phyloP scores from a whole-genome alignment of 371 early-diverging fungal species.

The Mortierella sp. region DNA sequence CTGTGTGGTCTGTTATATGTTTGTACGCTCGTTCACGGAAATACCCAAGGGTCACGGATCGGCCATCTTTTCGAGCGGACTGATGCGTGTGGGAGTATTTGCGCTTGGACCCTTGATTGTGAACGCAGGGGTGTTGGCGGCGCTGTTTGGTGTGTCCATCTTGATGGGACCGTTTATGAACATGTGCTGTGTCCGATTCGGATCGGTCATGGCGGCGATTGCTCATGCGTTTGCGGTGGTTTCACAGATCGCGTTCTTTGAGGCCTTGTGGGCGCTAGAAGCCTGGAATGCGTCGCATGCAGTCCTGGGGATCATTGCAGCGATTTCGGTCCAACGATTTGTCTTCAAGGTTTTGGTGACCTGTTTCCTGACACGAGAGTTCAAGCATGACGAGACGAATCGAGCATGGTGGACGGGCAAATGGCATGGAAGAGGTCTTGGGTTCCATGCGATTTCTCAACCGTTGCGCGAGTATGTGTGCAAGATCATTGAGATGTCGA shows the following conservation, averaged over 20 bases:
- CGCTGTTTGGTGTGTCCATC: slow-evolving; percentile 78
- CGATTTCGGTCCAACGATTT: slow-evolving; percentile 75
- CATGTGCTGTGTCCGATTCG: slow-evolving; percentile 75
- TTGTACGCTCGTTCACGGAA: slow-evolving; percentile 64
- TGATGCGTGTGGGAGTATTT: slow-evolving; percentile 72
- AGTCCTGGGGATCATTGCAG: slow-evolving; percentile 72
- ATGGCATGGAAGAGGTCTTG: slow-evolving; percentile 86
- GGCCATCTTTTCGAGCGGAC: slow-evolving; percentile 54
- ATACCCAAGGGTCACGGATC: slow-evolving; percentile 52
- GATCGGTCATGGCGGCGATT: slow-evolving; percentile 74
- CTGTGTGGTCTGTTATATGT: slow-evolving; percentile 71
- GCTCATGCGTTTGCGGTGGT: slow-evolving; percentile 77
- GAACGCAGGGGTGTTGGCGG: slow-evolving; percentile 75
- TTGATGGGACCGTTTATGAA: slow-evolving; percentile 72
- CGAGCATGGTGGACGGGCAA: slow-evolving; percentile 93
- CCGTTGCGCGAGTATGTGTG: slow-evolving; percentile 84
- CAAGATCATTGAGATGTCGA: slow-evolving; percentile 88
- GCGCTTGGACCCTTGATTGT: slow-evolving; percentile 78
- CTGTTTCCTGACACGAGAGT: slow-evolving; percentile 82
- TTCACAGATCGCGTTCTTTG: slow-evolving; percentile 67
- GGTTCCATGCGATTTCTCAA: slow-evolving; percentile 74
- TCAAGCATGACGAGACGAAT: slow-evolving; percentile 84
- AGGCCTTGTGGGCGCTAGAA: slow-evolving; percentile 76
- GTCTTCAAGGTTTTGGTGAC: slow-evolving; percentile 75
- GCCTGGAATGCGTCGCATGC: slow-evolving; percentile 70